Percentiles rank a stretch among this genome's conserved stretches.
Conservation (phyloP, 2,329 filamentous ascomycete species). For the Fusarium sp. region DNA sequence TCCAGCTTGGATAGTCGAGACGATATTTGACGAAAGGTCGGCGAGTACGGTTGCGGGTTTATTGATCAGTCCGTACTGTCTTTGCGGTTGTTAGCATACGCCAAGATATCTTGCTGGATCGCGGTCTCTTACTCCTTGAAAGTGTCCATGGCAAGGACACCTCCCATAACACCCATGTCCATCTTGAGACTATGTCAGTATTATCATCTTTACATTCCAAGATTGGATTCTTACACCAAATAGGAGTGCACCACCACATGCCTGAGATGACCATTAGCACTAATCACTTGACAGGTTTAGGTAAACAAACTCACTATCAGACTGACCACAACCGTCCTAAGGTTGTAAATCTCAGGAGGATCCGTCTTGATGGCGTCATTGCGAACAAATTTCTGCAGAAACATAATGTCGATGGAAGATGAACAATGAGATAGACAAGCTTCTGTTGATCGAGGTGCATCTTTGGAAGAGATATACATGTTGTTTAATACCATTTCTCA, state of each 20-base stretch:
- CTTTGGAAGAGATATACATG: neutral
- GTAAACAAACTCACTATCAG: constrained; percentile 8
- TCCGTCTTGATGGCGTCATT: constrained; percentile 24
- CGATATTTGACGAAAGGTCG: constrained; percentile 18
- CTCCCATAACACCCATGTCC: neutral
- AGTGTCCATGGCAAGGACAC: neutral
- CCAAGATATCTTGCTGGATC: too few relatives aligned
- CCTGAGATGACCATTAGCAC: neutral
- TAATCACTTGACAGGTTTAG: neutral
- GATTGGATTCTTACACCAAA: neutral
- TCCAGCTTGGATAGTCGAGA: constrained; percentile 19
- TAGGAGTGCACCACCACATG: neutral
- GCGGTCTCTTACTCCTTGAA: too few relatives aligned
- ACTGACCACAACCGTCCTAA: constrained; percentile 14
- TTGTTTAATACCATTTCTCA: neutral
- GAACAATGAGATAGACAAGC: neutral
- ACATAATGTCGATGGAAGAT: neutral
- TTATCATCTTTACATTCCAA: neutral
- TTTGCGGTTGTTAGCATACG: neutral
- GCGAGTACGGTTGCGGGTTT: constrained; percentile 3
- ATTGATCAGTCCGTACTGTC: neutral
- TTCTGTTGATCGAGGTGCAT: neutral
- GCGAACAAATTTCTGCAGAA: constrained; percentile 18
- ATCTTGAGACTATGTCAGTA: neutral
- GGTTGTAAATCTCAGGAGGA: constrained; percentile 20